These are phyloP conservation scores for Plasmodium gonderi DNA, from an alignment of 169 alveolate species.

Conservation along the genomic window DNA sequence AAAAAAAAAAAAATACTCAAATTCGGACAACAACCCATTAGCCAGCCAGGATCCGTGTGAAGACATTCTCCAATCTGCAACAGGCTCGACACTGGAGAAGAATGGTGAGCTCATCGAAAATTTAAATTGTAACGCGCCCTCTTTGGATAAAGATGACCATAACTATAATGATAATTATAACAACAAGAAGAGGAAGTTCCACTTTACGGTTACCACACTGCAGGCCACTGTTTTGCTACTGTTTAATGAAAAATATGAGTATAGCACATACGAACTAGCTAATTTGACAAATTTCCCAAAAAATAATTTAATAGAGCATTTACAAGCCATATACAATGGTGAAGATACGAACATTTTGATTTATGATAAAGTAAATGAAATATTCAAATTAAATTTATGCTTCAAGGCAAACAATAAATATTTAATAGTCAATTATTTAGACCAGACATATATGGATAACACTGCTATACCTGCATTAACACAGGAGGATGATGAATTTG, in stretches of 20 bases:
- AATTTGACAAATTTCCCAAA: conserved; percentile 4
- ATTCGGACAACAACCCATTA: not conserved
- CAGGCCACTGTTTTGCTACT: conserved; percentile 35
- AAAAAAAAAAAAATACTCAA: not conserved
- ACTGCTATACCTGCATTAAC: conserved; percentile 29
- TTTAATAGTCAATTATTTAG: conserved; percentile 33
- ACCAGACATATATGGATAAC: conserved; percentile 29
- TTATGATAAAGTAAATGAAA: conserved; percentile 31
- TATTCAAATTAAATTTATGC: conserved; percentile 15
- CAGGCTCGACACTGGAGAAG: not conserved
- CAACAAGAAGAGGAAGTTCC: conserved; percentile 1
- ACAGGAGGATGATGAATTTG: conserved; percentile 28
- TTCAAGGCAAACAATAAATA: conserved; percentile 32
- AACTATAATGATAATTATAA: not conserved
- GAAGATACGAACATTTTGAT: conserved; percentile 45
- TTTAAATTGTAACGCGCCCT: not conserved
- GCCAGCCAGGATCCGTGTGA: not conserved
- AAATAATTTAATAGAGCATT: conserved; percentile 33
- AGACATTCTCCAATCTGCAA: not conserved
- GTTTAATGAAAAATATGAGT: conserved; percentile 40
- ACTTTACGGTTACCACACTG: conserved; percentile 32
- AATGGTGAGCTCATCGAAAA: not conserved
- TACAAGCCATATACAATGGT: conserved; percentile 19
- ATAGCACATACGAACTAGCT: conserved; percentile 21
- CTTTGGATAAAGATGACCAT: not conserved